A percentile compares a stretch with the other conserved stretches of the same genome.
Evolutionary conservation across 345 rosid genomes (phyloP).

Genomic region (Pistacia integerrima): DNA sequence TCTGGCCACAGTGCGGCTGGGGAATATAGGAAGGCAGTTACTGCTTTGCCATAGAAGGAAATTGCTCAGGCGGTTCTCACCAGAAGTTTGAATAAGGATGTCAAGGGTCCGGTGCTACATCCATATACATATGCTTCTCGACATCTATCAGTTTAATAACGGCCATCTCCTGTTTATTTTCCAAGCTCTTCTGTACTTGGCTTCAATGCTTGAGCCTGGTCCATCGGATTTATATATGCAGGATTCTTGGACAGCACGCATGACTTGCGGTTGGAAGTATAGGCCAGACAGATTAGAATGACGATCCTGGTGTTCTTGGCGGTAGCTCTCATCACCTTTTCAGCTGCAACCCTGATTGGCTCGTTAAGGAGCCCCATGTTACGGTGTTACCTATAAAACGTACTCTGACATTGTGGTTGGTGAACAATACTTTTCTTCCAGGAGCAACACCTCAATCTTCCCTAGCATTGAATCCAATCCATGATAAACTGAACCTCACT

Average conservation of each 20-base stretch:
- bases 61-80: slow-evolving; percentile 65
- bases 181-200: neutral
- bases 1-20: slow-evolving; percentile 74
- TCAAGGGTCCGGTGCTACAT: slow-evolving; percentile 64
- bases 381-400: slow-evolving; percentile 42
- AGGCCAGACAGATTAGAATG: slow-evolving; percentile 57
- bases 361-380: slow-evolving; percentile 45
- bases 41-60: slow-evolving; percentile 67
- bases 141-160: slow-evolving; percentile 39
- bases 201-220: slow-evolving; percentile 9
- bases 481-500: slow-evolving; percentile 60
- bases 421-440: slow-evolving; percentile 55
- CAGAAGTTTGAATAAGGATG: slow-evolving; percentile 65
- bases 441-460: slow-evolving; percentile 60
- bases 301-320: slow-evolving; percentile 34
- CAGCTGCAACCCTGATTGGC: slow-evolving; percentile 43
- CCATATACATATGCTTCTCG: slow-evolving; percentile 55
- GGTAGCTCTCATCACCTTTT: slow-evolving; percentile 60
- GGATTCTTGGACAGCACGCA: slow-evolving; percentile 1
- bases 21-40: slow-evolving; percentile 42
- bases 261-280: slow-evolving; percentile 34
- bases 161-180: neutral
- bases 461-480: slow-evolving; percentile 61
- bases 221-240: slow-evolving; percentile 4
- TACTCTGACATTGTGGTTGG: slow-evolving; percentile 50